Base-by-base conservation (phyloP, 176 grass and related monocot species). In the Aegilops bicornis region DNA sequence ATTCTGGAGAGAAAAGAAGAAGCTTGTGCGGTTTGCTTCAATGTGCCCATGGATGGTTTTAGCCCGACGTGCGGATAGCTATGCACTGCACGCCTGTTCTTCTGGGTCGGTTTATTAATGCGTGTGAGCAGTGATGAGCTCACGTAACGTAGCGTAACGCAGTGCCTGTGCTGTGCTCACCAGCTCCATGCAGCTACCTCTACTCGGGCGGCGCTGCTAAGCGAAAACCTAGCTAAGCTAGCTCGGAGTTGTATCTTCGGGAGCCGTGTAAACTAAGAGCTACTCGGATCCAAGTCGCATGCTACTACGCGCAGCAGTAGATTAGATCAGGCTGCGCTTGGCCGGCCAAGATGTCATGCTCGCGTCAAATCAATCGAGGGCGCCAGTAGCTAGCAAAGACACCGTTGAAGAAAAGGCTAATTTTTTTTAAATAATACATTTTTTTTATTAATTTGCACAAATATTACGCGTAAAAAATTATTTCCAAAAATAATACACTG, bases 331-430 rank as follows among this genome's bases (percentile, higher is more conserved):
- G 52, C 52, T 56, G 52, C 47, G 1, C 47, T 14, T 15, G 17
- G 47, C 47, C 47, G 5, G 0, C 48, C 50, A 19, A 54, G 50
- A 54, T 54, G 50, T 54, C 50, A 54, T 54, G 43, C 80, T 80
- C 82, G 22, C 68, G 59, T 86, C 79, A 65, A 79, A 90, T 86
- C 84, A 25, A 10, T 9, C 60, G 14, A 79, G 23, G 73, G 0
- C 4, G 6, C 20, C 45, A 24, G 45, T 31, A 20, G 9, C 39
- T 42, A 42, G 39, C 39, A 42, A 42, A 10, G 9, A 10, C 39
- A 10, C 43, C 43, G 43, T 45, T 45, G 43, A 45, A 45, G 12
- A 45, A n/a, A n/a, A n/a, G n/a, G 30, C 30, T 31, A 31, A 31
- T 31, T 31, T 31, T 31, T 31, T 31, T 31, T 31, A 31, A 31